Conservation (phyloP, 2,329 filamentous ascomycete species). For the Colletotrichum trifolii region DNA sequence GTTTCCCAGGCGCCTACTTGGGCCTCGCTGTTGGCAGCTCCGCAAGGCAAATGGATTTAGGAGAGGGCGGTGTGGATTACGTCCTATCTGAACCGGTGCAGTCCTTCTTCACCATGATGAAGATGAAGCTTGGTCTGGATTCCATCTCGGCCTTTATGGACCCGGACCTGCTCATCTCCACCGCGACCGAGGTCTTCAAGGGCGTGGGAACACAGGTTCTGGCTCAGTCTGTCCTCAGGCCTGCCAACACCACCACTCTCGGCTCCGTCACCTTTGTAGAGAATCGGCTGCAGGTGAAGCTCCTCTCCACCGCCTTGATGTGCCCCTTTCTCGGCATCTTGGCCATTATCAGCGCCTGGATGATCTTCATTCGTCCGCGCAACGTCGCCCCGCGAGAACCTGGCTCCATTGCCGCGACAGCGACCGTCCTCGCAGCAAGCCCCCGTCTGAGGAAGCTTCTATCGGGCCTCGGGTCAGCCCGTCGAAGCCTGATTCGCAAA, state of each 20-base stretch:
- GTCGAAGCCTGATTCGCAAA: neutral
- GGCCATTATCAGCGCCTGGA: conserved; percentile 3
- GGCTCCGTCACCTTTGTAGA: conserved; percentile 25
- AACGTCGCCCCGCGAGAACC: conserved; percentile 24
- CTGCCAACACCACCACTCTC: conserved; percentile 1
- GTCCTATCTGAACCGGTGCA: conserved; percentile 39
- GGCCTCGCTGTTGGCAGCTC: conserved; percentile 35
- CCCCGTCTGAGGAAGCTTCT: conserved; percentile 16
- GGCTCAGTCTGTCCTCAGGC: conserved; percentile 12
- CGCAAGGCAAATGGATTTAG: conserved; percentile 33
- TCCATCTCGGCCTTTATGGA: conserved; percentile 36
- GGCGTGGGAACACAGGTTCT: conserved; percentile 32
- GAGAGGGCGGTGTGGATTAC: conserved; percentile 38
- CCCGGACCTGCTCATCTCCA: conserved; percentile 28
- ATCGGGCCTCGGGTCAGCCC: conserved; percentile 1
- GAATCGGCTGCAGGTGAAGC: conserved; percentile 26
- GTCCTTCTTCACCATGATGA: conserved; percentile 43
- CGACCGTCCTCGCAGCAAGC: conserved; percentile 28
- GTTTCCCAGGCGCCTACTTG: conserved; percentile 34
- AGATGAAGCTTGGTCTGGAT: conserved; percentile 35
- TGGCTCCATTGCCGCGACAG: conserved; percentile 28
- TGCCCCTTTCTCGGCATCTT: conserved; percentile 23
- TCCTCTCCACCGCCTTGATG: conserved; percentile 25
- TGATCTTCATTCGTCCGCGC: conserved; percentile 27
- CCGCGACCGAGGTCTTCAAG: conserved; percentile 24